Conservation (phyloP, 139 green algal genomes). For the Picochlorum sp. region DNA sequence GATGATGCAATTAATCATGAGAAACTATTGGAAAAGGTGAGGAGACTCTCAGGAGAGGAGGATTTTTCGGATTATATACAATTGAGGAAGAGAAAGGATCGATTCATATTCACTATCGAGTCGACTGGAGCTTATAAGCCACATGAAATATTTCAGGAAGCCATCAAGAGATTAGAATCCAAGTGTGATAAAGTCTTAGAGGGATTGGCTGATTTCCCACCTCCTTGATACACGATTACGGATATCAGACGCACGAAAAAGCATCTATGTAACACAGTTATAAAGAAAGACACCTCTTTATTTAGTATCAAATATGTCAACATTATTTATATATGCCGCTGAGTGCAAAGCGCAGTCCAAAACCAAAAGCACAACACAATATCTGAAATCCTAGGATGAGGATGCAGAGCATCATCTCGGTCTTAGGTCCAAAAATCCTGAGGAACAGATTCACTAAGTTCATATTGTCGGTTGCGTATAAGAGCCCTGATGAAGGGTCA, state of each 20-base stretch:
- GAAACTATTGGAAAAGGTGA: conserved; percentile 52
- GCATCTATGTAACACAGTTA: neutral
- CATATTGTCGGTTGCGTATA: conserved; percentile 74
- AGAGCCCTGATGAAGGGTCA: conserved; percentile 61
- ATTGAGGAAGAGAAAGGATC: conserved; percentile 79
- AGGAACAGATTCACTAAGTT: conserved; percentile 94
- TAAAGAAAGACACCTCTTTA: neutral
- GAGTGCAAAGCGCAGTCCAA: conserved; percentile 44
- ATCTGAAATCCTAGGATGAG: conserved; percentile 77
- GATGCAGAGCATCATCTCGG: conserved; percentile 71
- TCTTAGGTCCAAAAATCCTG: conserved; percentile 65
- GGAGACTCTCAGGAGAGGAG: conserved; percentile 40
- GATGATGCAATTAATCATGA: conserved; percentile 27
- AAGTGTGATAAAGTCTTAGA: conserved; percentile 65
- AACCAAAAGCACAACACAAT: conserved; percentile 46
- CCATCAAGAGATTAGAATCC: conserved; percentile 52
- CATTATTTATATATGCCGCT: conserved; percentile 61
- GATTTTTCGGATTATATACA: conserved; percentile 42
- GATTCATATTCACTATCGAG: conserved; percentile 99
- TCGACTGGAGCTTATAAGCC: conserved; percentile 64
- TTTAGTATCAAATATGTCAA: neutral
- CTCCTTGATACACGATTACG: neutral
- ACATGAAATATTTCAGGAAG: conserved; percentile 55
- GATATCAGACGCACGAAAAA: too few species aligned
- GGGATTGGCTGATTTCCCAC: conserved; percentile 28